Conservation (phyloP, 83 land plant species). For the Diphasiastrum complanatum region DNA sequence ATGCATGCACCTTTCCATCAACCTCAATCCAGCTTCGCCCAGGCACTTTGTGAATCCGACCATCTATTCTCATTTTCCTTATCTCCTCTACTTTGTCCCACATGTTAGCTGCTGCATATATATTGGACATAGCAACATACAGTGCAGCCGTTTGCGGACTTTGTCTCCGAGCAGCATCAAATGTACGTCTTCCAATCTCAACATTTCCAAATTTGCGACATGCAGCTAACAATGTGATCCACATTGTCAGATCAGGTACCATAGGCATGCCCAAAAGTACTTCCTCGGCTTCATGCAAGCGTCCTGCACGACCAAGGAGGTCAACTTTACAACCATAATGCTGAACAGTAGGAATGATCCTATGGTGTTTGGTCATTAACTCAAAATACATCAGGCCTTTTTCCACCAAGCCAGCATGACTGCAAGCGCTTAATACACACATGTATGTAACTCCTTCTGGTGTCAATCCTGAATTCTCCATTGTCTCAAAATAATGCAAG, state of each 20-base stretch:
- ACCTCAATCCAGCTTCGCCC: too few species aligned
- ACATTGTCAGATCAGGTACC: neutral
- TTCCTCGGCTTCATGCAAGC: neutral
- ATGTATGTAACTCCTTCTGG: too few species aligned
- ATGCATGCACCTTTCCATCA: too few species aligned
- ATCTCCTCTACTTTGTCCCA: conserved; percentile 7
- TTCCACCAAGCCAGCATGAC: conserved; percentile 3
- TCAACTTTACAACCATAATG: neutral
- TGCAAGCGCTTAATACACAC: conserved; percentile 1
- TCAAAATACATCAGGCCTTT: neutral
- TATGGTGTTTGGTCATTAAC: too few species aligned
- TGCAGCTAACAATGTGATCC: neutral
- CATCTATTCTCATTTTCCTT: conserved; percentile 1
- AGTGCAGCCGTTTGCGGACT: neutral
- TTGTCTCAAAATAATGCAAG: too few species aligned
- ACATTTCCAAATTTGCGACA: neutral
- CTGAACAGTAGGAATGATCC: neutral
- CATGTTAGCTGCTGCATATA: neutral
- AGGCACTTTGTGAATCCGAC: too few species aligned
- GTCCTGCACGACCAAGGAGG: conserved; percentile 5
- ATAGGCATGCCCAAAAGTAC: neutral
- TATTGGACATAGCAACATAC: neutral
- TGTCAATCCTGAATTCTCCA: too few species aligned
- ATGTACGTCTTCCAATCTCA: neutral
- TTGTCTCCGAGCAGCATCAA: neutral